Evolutionary conservation across 257 asterid genomes (phyloP).

Genomic region (Fraxinus quadrangulata): DNA sequence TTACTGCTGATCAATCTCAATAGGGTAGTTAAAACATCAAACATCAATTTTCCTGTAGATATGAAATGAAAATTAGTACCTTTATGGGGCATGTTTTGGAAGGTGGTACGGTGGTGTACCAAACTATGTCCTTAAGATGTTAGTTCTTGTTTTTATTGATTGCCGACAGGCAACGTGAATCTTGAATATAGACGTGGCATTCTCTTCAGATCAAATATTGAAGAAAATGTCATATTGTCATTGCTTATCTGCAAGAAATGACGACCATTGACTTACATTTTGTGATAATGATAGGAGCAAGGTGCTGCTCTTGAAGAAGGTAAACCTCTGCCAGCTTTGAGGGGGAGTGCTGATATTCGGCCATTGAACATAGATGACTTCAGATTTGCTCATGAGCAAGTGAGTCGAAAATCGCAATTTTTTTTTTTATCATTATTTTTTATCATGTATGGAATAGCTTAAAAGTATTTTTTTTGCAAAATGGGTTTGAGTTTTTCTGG

Average conservation of each 20-base stretch:
- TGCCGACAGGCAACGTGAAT: neutral
- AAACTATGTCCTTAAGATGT: neutral
- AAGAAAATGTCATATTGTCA: neutral
- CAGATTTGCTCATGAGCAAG: slow-evolving; percentile 79
- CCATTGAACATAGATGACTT: slow-evolving; percentile 74
- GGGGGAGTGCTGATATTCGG: slow-evolving; percentile 75
- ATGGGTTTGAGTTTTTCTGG: neutral
- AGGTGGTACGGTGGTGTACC: neutral
- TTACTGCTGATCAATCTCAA: neutral
- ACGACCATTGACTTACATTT: slow-evolving; percentile 15
- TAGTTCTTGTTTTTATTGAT: neutral
- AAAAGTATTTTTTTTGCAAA: neutral
- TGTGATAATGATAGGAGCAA: slow-evolving; percentile 59
- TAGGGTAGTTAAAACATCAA: neutral
- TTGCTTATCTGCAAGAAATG: slow-evolving; percentile 1
- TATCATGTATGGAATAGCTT: neutral
- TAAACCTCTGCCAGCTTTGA: slow-evolving; percentile 66
- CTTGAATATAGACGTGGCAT: neutral
- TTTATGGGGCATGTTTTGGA: neutral
- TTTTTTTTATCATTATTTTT: neutral
- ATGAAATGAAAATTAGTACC: neutral
- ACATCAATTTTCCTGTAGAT: neutral
- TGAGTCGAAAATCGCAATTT: slow-evolving; percentile 24
- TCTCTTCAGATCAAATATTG: neutral
- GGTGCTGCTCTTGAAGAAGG: slow-evolving; percentile 76